phyloP scores from a whole-genome alignment of 2,329 filamentous ascomycete species.

The Acarospora socialis region DNA sequence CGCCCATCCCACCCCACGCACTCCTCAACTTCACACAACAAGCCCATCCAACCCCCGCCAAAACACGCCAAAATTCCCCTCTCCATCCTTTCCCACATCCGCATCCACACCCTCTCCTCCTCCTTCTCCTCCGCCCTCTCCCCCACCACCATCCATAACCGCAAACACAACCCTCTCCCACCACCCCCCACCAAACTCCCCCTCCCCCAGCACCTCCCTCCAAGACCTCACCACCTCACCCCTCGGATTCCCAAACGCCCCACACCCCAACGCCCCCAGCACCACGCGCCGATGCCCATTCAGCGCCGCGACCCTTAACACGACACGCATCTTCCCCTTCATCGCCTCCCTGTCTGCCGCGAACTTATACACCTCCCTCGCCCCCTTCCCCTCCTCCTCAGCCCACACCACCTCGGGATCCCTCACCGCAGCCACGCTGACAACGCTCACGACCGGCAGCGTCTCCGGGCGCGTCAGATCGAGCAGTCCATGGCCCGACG shows the following conservation, averaged over 20 bases:
- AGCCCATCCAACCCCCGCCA: conserved; percentile 19
- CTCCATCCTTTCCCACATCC: conserved; percentile 16
- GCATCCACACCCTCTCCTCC: conserved; percentile 38
- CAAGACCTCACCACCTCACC: conserved; percentile 49
- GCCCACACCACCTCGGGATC: conserved; percentile 23
- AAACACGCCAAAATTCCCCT: conserved; percentile 23
- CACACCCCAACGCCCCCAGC: conserved; percentile 55
- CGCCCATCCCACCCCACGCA: too few relatives aligned
- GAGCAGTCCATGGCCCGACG: conserved; percentile 34
- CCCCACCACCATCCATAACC: conserved; percentile 32
- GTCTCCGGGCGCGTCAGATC: conserved; percentile 20
- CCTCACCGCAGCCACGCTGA: conserved; percentile 45
- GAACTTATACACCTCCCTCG: conserved; percentile 28
- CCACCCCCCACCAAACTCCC: conserved; percentile 50
- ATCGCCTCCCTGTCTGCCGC: conserved; percentile 37
- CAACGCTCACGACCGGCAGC: conserved; percentile 41
- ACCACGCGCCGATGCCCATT: conserved; percentile 45
- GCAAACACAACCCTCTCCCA: conserved; percentile 54
- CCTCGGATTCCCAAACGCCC: conserved; percentile 49
- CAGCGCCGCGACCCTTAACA: conserved; percentile 44
- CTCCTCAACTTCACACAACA: conserved; percentile 19
- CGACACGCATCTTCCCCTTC: conserved; percentile 46
- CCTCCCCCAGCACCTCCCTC: conserved; percentile 43
- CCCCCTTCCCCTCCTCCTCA: conserved; percentile 6
- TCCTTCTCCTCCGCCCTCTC: conserved; percentile 17